Conservation (phyloP, 106 monocot species). For the Allium fistulosum region DNA sequence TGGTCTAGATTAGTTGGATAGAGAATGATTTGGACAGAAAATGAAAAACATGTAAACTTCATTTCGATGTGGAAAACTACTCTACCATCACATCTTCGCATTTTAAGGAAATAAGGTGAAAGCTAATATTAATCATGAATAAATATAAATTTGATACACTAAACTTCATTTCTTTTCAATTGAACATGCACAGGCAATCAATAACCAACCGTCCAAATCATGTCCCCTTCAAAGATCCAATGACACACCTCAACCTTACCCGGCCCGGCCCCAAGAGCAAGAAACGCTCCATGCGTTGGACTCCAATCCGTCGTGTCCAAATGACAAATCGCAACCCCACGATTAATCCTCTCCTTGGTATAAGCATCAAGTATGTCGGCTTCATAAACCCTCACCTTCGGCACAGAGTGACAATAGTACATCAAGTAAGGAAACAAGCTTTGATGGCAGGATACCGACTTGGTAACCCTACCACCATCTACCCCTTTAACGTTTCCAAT, state of each 20-base stretch:
- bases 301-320: slow-evolving; percentile 96
- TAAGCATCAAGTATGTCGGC: slow-evolving; percentile 53
- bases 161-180: too few relatives aligned
- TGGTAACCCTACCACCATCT: slow-evolving; percentile 61
- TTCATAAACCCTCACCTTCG: slow-evolving; percentile 77
- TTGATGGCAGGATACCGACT: slow-evolving; percentile 90
- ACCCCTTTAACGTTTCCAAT: slow-evolving; percentile 55
- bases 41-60: too few relatives aligned
- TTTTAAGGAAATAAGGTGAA: too few relatives aligned
- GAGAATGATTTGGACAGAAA: too few relatives aligned
- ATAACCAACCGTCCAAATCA: slow-evolving; percentile 81
- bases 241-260: slow-evolving; percentile 97
- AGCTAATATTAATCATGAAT: too few relatives aligned
- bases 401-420: slow-evolving; percentile 94
- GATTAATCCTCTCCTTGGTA: slow-evolving; percentile 49
- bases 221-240: slow-evolving; percentile 94
- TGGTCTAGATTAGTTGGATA: too few relatives aligned
- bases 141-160: too few relatives aligned
- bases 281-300: slow-evolving; percentile 70
- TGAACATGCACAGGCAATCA: not conserved
- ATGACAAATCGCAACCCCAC: slow-evolving; percentile 87
- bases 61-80: too few relatives aligned
- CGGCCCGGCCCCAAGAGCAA: slow-evolving; percentile 60
- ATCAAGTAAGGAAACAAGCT: slow-evolving; percentile 85
- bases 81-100: too few relatives aligned